Conservation (phyloP, 345 rosid species). For the Corchorus capsularis region DNA sequence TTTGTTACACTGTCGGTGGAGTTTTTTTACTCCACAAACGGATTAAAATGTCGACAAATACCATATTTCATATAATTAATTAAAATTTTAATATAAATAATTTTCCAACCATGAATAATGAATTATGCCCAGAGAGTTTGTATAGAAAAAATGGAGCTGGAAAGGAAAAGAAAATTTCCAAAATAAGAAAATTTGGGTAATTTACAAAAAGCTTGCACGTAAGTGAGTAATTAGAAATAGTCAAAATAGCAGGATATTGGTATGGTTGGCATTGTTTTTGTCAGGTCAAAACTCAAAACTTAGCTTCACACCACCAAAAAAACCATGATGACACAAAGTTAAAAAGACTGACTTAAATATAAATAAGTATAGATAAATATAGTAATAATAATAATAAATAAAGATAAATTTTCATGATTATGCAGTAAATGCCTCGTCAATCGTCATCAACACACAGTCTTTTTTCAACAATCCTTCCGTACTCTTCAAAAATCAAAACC, state of each 20-base stretch:
- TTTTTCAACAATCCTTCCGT: conserved; percentile 16
- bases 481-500: not conserved
- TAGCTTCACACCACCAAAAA: not conserved
- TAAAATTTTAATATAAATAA: no score
- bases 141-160: no score
- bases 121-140: no score
- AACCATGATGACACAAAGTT: not conserved
- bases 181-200: no score
- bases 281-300: not conserved
- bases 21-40: no score
- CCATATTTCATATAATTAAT: no score
- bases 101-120: no score
- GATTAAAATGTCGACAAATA: no score
- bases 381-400: not conserved
- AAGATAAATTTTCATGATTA: not conserved
- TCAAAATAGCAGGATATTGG: not conserved
- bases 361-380: no score
- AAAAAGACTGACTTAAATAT: not conserved
- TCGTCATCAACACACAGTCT: conserved; percentile 1
- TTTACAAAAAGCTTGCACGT: no score
- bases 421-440: conserved; percentile 16
- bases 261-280: not conserved
- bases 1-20: no score
- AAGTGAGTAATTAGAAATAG: not conserved
- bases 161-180: no score